Conservation (phyloP, 176 grass and related monocot species). For the Oryza longistaminata region DNA sequence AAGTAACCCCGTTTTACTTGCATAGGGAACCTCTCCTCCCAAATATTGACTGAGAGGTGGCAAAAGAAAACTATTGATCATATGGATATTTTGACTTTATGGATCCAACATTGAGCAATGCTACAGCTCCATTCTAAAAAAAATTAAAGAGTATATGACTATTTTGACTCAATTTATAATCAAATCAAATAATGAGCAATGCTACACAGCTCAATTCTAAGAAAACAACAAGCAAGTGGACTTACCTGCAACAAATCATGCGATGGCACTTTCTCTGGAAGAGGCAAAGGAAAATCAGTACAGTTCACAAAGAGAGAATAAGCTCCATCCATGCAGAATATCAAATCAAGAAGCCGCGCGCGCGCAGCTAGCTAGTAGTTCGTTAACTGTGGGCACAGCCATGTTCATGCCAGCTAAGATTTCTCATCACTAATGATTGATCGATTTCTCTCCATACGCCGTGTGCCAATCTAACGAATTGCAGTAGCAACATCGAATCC, state of each 20-base stretch:
- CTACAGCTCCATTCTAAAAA: too few relatives aligned
- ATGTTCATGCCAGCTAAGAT: constrained; percentile 6
- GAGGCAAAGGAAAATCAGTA: not conserved
- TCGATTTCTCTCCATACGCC: not conserved
- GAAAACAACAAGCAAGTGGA: not conserved
- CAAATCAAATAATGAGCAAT: not conserved
- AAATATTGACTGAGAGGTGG: too few relatives aligned
- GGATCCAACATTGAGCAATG: too few relatives aligned
- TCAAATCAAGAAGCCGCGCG: too few relatives aligned
- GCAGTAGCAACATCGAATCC: not conserved
- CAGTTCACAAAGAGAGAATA: not conserved
- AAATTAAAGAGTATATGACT: too few relatives aligned
- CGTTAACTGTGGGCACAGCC: too few relatives aligned
- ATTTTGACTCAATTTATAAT: not conserved
- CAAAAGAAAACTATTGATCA: too few relatives aligned
- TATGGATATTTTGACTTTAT: too few relatives aligned
- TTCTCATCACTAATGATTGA: not conserved
- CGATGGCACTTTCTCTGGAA: not conserved
- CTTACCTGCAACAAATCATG: not conserved
- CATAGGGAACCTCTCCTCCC: too few relatives aligned
- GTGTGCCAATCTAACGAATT: not conserved
- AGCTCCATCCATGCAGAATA: not conserved
- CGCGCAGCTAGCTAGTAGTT: too few relatives aligned
- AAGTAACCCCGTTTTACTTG: too few relatives aligned
- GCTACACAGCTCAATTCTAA: not conserved